phyloP scores from a whole-genome alignment of 352 stramenopile species.

The Globisporangium polare region DNA sequence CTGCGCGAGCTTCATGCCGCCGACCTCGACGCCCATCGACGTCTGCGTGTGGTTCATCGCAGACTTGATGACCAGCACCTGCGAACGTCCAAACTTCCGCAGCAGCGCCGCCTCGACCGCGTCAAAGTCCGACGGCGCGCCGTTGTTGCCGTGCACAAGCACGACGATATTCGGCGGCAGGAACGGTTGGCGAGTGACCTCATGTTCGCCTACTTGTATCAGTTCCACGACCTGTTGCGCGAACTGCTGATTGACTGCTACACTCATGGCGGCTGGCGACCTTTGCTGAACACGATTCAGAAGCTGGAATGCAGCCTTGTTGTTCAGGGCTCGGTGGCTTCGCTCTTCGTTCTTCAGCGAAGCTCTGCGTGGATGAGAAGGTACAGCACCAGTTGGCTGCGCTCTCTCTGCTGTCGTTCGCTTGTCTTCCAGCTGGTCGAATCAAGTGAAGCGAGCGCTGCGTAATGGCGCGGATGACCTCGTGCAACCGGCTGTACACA shows the following conservation, averaged over 20 bases:
- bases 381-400: too few species aligned
- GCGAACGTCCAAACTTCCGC: slow-evolving; percentile 34
- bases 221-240: neutral
- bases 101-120: slow-evolving; percentile 38
- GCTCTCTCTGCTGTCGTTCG: too few species aligned
- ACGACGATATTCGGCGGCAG: slow-evolving; percentile 72
- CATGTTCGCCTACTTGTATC: neutral
- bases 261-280: neutral
- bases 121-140: slow-evolving; percentile 69
- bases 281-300: neutral
- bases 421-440: too few species aligned
- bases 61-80: slow-evolving; percentile 73
- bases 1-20: slow-evolving; percentile 54
- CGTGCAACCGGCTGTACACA: too few species aligned
- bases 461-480: too few species aligned
- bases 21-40: slow-evolving; percentile 61
- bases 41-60: slow-evolving; percentile 54
- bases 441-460: too few species aligned
- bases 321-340: too few species aligned
- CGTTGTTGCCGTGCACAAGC: slow-evolving; percentile 83
- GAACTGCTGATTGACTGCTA: neutral
- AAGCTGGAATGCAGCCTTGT: neutral
- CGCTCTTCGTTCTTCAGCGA: too few species aligned
- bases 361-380: too few species aligned
- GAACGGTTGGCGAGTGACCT: neutral